Evolutionary conservation across 805 yeast genomes (phyloP).

Genomic region (Lipomyces mesembrius): DNA sequence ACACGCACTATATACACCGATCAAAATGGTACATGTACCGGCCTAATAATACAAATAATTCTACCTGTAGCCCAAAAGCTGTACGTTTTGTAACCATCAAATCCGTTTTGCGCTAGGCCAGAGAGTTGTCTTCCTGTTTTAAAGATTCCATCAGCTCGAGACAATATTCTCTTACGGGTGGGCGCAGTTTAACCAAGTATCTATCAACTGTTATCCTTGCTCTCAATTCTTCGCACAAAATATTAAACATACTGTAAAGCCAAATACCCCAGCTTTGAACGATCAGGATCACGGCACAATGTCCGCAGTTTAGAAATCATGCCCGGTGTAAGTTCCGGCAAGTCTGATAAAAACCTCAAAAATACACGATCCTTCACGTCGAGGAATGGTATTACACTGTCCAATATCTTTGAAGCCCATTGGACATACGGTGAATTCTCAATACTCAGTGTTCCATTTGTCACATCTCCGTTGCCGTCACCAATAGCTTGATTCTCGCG

Average conservation of each 20-base stretch:
- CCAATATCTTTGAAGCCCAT: slow-evolving; percentile 75
- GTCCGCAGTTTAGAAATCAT: slow-evolving; percentile 70
- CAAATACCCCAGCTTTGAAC: slow-evolving; percentile 79
- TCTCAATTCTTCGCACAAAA: background rate
- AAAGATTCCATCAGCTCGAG: slow-evolving; percentile 10
- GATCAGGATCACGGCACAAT: slow-evolving; percentile 81
- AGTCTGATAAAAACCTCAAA: slow-evolving; percentile 80
- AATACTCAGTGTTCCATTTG: slow-evolving; percentile 23
- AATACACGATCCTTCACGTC: slow-evolving; percentile 82
- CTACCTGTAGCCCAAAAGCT: background rate
- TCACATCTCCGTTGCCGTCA: slow-evolving; percentile 39
- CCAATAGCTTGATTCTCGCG: slow-evolving; percentile 7
- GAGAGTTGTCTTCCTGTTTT: background rate
- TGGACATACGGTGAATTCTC: slow-evolving; percentile 53
- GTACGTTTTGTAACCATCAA: background rate
- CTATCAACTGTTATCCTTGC: background rate
- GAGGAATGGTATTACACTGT: slow-evolving; percentile 78
- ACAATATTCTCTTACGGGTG: slow-evolving; percentile 27
- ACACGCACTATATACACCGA: too few species aligned
- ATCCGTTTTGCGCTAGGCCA: background rate
- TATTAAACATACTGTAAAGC: slow-evolving; percentile 61
- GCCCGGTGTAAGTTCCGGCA: slow-evolving; percentile 71
- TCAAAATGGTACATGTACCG: slow-evolving; percentile 26
- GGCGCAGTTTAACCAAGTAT: slow-evolving; percentile 28
- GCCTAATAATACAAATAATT: background rate